phyloP scores from a whole-genome alignment of 2,329 filamentous ascomycete species.

The Arthrobotrys pseudoclavata region DNA sequence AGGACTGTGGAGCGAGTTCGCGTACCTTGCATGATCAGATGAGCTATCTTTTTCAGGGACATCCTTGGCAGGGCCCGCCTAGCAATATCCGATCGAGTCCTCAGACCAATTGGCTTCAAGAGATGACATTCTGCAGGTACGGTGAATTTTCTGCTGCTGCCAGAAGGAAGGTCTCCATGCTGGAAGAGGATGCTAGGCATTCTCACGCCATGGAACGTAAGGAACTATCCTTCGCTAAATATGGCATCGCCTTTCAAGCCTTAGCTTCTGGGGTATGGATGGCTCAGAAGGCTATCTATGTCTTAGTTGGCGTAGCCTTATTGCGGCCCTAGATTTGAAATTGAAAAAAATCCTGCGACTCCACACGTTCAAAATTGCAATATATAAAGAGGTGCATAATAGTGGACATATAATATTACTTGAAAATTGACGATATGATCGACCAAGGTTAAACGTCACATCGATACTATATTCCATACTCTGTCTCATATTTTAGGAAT shows the following conservation, averaged over 20 bases:
- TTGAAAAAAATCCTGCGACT: background rate
- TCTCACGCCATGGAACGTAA: background rate
- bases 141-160: background rate
- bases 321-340: background rate
- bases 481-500: background rate
- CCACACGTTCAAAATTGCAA: background rate
- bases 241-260: background rate
- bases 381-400: background rate
- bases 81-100: background rate
- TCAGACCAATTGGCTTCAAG: background rate
- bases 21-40: slow-evolving; percentile 10
- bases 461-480: background rate
- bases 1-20: background rate
- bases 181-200: background rate
- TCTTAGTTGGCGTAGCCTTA: background rate
- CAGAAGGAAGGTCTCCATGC: background rate
- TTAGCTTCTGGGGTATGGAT: background rate
- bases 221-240: slow-evolving; percentile 3
- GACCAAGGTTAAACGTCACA: background rate
- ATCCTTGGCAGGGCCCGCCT: background rate
- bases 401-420: background rate
- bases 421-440: background rate
- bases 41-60: background rate
- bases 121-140: background rate
- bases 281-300: background rate